Evolutionary conservation across 768 basidiomycete genomes (phyloP), one percentile per base, ranked within the genome.

Genomic region (Leccinum fibrillosum): DNA sequence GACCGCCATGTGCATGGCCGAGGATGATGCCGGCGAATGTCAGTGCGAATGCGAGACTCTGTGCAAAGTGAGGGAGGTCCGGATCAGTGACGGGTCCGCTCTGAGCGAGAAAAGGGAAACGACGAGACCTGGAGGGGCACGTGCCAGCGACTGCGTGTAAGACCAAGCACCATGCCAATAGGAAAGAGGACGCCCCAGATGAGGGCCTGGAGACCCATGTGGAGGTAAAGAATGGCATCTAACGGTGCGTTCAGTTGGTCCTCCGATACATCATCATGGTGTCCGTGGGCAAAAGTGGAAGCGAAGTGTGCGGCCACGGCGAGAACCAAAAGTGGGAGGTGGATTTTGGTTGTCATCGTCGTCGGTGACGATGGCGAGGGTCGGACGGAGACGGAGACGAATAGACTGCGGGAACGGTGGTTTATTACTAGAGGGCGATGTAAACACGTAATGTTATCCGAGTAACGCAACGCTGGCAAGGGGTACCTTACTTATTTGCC

Each of bases 101-200:
- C 5, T 15, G 30, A 28, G 12, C 11, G 34, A 19, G 5, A n/a
- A n/a, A 15, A 10, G 19, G 13, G 3, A 35, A 42, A 39, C 4
- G 6, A 52, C 51, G 35, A 49, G 28, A 62, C 90, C 75, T 96
- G 94, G 5, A 94, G 70, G 5, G 94, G 94, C 47, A 94, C 92
- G 71, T 97, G 94, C 86, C 90, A 95, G 66, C 86, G 82, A 71
- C 92, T 94, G 58, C 86, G 79, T n/a, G 84, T 74, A 15, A 92
- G 74, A 17, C 88, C 88, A 4, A 90, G 73, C 0, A 90, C 85
- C 88, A 90, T 89, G 28, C 87, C 94, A 7, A 86, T 78, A 0
- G 94, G 94, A 67, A 96, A 97, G 32, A 94, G 67, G 2, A 96
- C 65, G 4, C 92, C 92, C 94, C 94, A 96, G 5, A 90, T 85